phyloP scores from a whole-genome alignment of 306 rosid genomes.

The Vigna trinervia region DNA sequence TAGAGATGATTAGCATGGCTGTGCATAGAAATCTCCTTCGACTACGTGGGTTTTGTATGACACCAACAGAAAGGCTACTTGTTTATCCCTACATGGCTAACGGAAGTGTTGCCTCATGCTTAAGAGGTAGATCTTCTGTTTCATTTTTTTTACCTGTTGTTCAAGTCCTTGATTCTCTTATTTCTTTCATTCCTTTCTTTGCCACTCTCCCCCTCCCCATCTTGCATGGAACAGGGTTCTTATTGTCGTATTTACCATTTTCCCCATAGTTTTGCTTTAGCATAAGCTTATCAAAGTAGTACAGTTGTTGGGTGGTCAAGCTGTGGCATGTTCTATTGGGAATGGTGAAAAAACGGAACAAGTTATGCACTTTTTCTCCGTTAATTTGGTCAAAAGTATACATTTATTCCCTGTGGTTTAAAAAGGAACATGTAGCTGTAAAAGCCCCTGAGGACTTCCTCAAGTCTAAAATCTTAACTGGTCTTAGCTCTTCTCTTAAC shows the following conservation, averaged over 20 bases:
- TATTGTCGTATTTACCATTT: neutral
- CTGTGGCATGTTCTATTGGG: conserved; percentile 1
- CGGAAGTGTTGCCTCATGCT: conserved; percentile 98
- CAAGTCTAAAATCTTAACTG: neutral
- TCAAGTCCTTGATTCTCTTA: neutral
- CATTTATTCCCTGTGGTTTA: neutral
- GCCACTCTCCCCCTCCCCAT: neutral
- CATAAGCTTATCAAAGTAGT: neutral
- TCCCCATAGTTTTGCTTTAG: neutral
- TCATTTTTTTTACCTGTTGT: neutral
- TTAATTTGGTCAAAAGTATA: neutral
- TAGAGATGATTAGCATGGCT: conserved; percentile 99
- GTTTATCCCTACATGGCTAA: conserved; percentile 99
- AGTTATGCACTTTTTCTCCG: neutral
- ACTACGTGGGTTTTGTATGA: conserved; percentile 96
- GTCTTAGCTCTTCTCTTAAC: neutral
- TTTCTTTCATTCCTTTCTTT: conserved; percentile 1
- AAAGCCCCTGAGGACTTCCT: neutral
- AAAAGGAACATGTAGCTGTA: neutral
- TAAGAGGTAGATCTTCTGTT: conserved; percentile 77
- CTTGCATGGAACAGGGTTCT: neutral
- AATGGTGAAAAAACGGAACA: neutral
- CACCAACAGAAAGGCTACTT: conserved; percentile 96
- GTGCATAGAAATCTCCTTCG: conserved; percentile 98
- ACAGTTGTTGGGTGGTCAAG: neutral